A percentile compares a stretch with the other conserved stretches of the same genome.
Evolutionary conservation across 257 asterid genomes (phyloP).

Genomic region (Solanum etuberosum): DNA sequence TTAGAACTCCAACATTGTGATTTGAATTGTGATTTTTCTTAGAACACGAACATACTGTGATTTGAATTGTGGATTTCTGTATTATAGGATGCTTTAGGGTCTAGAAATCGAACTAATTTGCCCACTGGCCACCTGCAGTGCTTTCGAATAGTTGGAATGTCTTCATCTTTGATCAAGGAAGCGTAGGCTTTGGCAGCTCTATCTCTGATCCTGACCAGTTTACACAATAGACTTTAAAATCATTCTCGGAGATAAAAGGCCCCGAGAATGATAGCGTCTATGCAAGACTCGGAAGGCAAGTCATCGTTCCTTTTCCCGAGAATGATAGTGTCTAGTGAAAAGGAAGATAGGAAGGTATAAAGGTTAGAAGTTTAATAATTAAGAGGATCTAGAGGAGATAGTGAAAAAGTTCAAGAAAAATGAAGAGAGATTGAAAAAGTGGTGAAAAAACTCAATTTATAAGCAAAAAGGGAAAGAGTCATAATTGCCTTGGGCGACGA

Average conservation of each 20-base stretch:
- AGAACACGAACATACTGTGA: background rate
- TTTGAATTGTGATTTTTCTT: too few species aligned
- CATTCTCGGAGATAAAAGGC: background rate
- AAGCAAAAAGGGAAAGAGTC: too few species aligned
- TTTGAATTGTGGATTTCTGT: background rate
- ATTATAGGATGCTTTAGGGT: too few species aligned
- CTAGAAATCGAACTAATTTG: background rate
- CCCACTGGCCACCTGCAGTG: background rate
- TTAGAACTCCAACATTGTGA: too few species aligned
- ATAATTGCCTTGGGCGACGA: too few species aligned
- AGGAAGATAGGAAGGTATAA: background rate
- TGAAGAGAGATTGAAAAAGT: background rate
- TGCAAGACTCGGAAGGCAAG: too few species aligned
- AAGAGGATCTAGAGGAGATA: background rate
- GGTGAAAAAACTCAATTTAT: too few species aligned
- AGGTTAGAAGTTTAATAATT: background rate
- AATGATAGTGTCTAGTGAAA: background rate
- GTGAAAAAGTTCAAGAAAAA: background rate
- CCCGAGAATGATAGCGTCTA: background rate
- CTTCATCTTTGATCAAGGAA: too few species aligned
- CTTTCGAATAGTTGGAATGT: background rate
- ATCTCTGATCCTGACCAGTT: background rate
- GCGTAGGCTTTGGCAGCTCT: background rate
- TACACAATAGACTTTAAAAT: background rate
- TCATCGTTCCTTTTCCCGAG: too few species aligned